These are phyloP conservation scores for Lachnellula subtilissima DNA, from an alignment of 2,329 filamentous ascomycete genomes.

Conservation along the genomic window DNA sequence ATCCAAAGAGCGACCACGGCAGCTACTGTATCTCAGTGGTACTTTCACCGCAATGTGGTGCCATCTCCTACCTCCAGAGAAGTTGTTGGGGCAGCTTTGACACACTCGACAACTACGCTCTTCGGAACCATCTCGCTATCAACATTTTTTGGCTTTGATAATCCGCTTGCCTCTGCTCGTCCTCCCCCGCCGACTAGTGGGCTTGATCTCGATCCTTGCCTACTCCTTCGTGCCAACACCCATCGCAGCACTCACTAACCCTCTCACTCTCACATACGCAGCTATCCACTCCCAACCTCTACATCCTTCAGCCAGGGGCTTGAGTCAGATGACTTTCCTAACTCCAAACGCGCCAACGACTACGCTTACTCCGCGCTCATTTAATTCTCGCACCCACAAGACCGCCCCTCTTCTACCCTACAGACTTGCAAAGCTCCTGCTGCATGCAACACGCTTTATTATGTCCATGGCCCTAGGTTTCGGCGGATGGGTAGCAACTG, in stretches of 20 bases:
- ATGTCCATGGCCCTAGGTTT: conserved; percentile 89
- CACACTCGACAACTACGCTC: conserved; percentile 77
- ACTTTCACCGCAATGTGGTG: conserved; percentile 85
- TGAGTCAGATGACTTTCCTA: conserved; percentile 79
- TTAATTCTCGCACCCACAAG: conserved; percentile 40
- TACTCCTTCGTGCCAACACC: conserved; percentile 82
- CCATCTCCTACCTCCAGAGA: conserved; percentile 73
- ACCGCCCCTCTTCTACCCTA: conserved; percentile 70
- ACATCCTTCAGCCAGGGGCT: conserved; percentile 67
- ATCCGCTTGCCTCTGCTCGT: conserved; percentile 82
- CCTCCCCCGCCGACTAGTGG: conserved; percentile 64
- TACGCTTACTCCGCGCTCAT: conserved; percentile 55
- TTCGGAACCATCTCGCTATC: conserved; percentile 91
- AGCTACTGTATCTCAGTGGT: conserved; percentile 97
- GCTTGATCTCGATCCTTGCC: conserved; percentile 62
- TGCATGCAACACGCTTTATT: conserved; percentile 85
- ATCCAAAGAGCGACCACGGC: conserved; percentile 88
- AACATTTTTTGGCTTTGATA: conserved; percentile 69
- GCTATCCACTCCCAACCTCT: conserved; percentile 89
- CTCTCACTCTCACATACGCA: conserved; percentile 84
- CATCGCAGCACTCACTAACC: conserved; percentile 81
- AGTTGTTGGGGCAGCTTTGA: conserved; percentile 76
- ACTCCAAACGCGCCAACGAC: conserved; percentile 69
- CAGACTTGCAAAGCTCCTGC: conserved; percentile 80
- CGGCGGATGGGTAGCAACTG: conserved; percentile 93